Evolutionary conservation across 2,329 filamentous ascomycete genomes (phyloP), one percentile per base, ranked within the genome.

Genomic region (Botryotinia globosa): DNA sequence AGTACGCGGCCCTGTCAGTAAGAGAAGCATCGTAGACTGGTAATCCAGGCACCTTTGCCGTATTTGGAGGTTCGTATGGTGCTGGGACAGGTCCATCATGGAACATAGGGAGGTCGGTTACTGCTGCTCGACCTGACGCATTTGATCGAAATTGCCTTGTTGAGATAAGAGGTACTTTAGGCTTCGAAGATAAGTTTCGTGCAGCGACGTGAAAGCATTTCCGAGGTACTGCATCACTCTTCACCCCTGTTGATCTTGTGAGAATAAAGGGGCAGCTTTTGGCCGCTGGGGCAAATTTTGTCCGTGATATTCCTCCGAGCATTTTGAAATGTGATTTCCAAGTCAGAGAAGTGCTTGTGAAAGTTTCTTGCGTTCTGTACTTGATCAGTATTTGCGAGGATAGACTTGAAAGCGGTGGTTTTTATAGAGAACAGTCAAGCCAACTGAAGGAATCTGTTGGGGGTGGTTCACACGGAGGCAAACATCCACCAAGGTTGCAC

Each of bases 1-100:
- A 89, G 75, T 88, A 89, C 62, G 75, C 72, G 14, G 74, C 68
- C 54, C 74, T 73, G 20, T 77, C 74, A 56, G 75, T 74, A 39
- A 74, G 51, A 12, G 65, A 12, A 56, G 48, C 37, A 29, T 72
- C 64, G 34, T 69, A 72, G 16, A 58, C 63, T 61, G 51, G 32
- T 18, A 65, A 67, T 42, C 70, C 70, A 32, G 63, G 63, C 37
- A 61, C 25, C 37, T 72, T 44, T 20, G 54, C 39, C 42, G 39
- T 70, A 20, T 25, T 56, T 32, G 51, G 45, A 48, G 59, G 54
- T n/a, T 42, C n/a, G 34, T 73, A 63, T 56, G 68, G 69, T 42
- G 25, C 44, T 56, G 61, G 69, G 10, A 71, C 32, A 48, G 61
- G 48, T 25, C 61, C 59, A 64, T 72, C 63, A 45, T 56, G 45